Percentiles rank a stretch among this genome's conserved stretches.
Conservation (phyloP, 805 yeast species). For the Barnettozyma salicaria region DNA sequence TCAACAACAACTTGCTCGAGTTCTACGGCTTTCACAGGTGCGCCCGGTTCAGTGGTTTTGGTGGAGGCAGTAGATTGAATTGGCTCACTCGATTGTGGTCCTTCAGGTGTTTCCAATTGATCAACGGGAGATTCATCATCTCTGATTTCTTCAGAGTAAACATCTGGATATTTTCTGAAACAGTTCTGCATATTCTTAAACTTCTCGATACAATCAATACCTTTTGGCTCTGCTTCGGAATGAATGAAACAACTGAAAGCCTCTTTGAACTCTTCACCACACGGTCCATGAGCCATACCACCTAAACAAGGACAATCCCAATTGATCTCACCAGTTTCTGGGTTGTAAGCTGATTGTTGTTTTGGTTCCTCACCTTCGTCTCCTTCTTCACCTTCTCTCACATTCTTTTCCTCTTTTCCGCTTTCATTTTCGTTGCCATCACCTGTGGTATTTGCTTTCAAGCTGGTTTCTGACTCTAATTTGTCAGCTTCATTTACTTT, state of each 20-base stretch:
- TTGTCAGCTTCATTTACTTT: not conserved
- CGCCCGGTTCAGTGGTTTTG: too few relatives aligned
- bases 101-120: slow-evolving; percentile 15
- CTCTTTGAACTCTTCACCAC: slow-evolving; percentile 91
- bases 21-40: too few relatives aligned
- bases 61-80: too few relatives aligned
- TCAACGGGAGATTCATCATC: slow-evolving; percentile 56
- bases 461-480: not conserved
- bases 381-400: slow-evolving; percentile 13
- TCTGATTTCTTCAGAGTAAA: slow-evolving; percentile 84
- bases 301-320: slow-evolving; percentile 99
- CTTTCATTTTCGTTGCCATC: too few relatives aligned
- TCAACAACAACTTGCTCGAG: too few relatives aligned
- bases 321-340: slow-evolving; percentile 97
- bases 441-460: not conserved
- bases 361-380: slow-evolving; percentile 34
- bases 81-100: slow-evolving; percentile 1
- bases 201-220: slow-evolving; percentile 88
- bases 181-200: slow-evolving; percentile 91
- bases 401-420: slow-evolving; percentile 5
- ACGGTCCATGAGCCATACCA: slow-evolving; percentile 98
- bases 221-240: slow-evolving; percentile 93
- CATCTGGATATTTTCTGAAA: slow-evolving; percentile 88
- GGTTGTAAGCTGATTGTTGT: slow-evolving; percentile 74
- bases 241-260: slow-evolving; percentile 94